Evolutionary conservation across 768 basidiomycete genomes (phyloP), one percentile per base, ranked within the genome.

Genomic region (Phylloporus arenicola): DNA sequence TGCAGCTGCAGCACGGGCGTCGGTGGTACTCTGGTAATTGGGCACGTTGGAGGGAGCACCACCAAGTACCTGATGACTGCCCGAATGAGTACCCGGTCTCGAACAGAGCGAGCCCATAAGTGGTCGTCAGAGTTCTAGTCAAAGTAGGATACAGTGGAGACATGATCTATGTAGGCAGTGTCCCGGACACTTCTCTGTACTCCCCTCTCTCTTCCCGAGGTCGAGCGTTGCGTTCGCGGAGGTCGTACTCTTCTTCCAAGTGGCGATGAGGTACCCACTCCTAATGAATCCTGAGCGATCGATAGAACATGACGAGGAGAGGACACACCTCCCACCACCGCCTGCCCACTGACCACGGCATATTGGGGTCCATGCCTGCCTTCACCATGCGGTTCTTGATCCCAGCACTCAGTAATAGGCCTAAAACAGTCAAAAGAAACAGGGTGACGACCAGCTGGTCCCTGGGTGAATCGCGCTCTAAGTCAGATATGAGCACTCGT

Each of bases 381-480:
- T 85, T 88, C 51, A 84, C 63, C 80, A 92, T 87, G 54, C 87
- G 79, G 58, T 75, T 83, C 72, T 87, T 89, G 62, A 95, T 81
- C 13, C 90, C 90, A 30, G 91, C 90, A 45, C 81, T 85, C 22
- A 95, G 73, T 38, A 95, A 72, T 50, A 95, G 77, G 19, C 90
- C 91, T 58, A 94, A 85, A 24, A 96, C 85, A 27, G 84, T 88
- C 55, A 96, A 70, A 25, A 95, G 74, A 73, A 95, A 96, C 45
- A 94, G 74, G 16, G 92, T 92, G 41, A 95, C 93, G 29, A 95
- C 86, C 25, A 94, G 75, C 64, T 95, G 92, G 70, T 96, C 93
- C 66, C 92, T 72, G n/a, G 93, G 93, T 17, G 90, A 93, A 73
- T 95, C 92, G 54, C 93, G 82, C 73, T 94, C 92, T 95, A 69